Conservation (phyloP, 805 yeast genomes). For the Monosporozyma yasuniensis region DNA sequence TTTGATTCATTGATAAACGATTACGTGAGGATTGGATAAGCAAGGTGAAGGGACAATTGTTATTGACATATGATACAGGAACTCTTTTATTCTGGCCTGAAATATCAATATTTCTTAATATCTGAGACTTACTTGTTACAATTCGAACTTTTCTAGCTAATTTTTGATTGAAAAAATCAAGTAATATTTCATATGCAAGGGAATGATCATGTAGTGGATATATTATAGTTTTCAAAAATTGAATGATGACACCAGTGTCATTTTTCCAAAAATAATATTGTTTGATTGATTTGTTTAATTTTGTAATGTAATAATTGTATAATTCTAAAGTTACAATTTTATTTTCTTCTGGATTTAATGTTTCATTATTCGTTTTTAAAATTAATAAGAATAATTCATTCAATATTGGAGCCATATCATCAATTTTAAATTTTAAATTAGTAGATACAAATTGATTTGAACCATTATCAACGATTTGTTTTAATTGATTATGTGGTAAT, state of each 20-base stretch:
- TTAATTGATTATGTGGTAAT: not conserved
- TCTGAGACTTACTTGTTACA: conserved; percentile 1
- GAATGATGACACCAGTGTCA: conserved; percentile 18
- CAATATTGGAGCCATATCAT: conserved; percentile 6
- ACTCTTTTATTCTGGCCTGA: not conserved
- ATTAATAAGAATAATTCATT: conserved; percentile 21
- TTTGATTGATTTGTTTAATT: not conserved
- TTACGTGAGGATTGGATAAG: conserved; percentile 21
- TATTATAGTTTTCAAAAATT: conserved; percentile 14
- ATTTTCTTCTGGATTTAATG: conserved; percentile 9
- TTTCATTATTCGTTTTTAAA: conserved; percentile 9
- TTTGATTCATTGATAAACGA: conserved; percentile 12
- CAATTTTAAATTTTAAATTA: not conserved
- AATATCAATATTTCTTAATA: not conserved
- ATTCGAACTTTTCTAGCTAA: conserved; percentile 7
- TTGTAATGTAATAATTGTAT: conserved; percentile 1
- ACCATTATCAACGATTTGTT: not conserved
- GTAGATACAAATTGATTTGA: not conserved
- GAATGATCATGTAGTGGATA: conserved; percentile 13
- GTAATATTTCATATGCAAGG: conserved; percentile 19
- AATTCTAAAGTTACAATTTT: conserved; percentile 1
- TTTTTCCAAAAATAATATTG: conserved; percentile 6
- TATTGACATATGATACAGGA: not conserved
- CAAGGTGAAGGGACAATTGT: conserved; percentile 19
- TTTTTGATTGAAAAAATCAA: conserved; percentile 15